Conservation (phyloP, 1,139 yeast species). For the Yamadazyma sp. region DNA sequence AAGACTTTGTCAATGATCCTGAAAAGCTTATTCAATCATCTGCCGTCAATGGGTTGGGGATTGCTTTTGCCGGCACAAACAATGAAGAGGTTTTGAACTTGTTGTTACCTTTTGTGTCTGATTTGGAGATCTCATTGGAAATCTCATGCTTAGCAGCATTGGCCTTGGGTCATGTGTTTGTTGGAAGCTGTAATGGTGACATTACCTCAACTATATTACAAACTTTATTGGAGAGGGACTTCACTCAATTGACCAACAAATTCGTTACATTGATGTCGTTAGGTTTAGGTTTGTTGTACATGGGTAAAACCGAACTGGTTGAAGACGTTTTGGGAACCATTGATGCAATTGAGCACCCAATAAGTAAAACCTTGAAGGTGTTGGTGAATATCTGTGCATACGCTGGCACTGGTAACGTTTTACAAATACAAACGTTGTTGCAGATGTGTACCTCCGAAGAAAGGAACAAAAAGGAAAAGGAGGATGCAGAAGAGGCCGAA, state of each 20-base stretch:
- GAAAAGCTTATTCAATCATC: slow-evolving; percentile 64
- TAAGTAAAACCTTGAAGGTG: slow-evolving; percentile 84
- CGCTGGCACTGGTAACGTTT: slow-evolving; percentile 97
- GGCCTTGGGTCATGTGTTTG: slow-evolving; percentile 91
- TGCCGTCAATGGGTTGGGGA: slow-evolving; percentile 87
- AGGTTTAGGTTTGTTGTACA: slow-evolving; percentile 87
- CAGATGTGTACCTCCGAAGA: slow-evolving; percentile 72
- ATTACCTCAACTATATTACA: slow-evolving; percentile 88
- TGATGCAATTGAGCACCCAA: slow-evolving; percentile 94
- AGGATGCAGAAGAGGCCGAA: slow-evolving; percentile 22
- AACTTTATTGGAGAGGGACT: slow-evolving; percentile 83
- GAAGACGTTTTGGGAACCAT: slow-evolving; percentile 94
- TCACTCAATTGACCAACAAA: slow-evolving; percentile 73
- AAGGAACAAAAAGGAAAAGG: slow-evolving; percentile 40
- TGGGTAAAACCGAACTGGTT: slow-evolving; percentile 93
- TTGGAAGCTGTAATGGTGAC: slow-evolving; percentile 95
- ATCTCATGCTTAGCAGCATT: slow-evolving; percentile 84
- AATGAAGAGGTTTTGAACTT: slow-evolving; percentile 80
- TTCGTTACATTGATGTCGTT: slow-evolving; percentile 90
- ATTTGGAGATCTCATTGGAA: slow-evolving; percentile 71
- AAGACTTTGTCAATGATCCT: slow-evolving; percentile 66
- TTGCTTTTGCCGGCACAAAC: slow-evolving; percentile 93
- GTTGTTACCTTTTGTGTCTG: slow-evolving; percentile 85
- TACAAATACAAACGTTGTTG: slow-evolving; percentile 87
- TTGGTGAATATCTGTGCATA: slow-evolving; percentile 91